phyloP scores from a whole-genome alignment of 169 alveolate genomes.

The Toxoplasma gondii region DNA sequence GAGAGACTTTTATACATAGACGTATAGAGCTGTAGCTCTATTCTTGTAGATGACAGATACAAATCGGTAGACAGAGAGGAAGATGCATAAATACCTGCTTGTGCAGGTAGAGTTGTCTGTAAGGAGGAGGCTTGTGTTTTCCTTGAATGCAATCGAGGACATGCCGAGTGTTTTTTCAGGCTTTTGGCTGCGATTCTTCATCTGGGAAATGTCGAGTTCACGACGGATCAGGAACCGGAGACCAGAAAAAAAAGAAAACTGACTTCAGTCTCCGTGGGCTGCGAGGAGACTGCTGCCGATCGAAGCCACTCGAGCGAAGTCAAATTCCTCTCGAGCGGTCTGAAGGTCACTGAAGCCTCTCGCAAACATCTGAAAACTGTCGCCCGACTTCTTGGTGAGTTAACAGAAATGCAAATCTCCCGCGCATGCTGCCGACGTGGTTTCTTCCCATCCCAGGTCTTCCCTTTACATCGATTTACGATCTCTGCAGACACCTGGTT shows the following conservation, averaged over 20 bases:
- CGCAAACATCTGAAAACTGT: neutral
- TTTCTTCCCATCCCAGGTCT: too few species aligned
- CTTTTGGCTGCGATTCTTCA: slow-evolving; percentile 20
- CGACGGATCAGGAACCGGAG: neutral
- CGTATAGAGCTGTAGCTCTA: too few species aligned
- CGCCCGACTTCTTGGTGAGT: neutral
- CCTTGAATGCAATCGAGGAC: too few species aligned
- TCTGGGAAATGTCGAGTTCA: slow-evolving; percentile 3
- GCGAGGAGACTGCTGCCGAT: neutral
- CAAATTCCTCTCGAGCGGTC: neutral
- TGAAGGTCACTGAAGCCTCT: neutral
- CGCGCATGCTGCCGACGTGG: neutral
- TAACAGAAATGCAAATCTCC: neutral
- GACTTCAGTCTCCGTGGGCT: neutral
- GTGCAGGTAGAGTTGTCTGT: too few species aligned
- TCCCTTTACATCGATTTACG: too few species aligned
- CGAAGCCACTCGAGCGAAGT: neutral
- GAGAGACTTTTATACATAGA: too few species aligned
- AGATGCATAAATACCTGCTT: too few species aligned
- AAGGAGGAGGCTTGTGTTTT: too few species aligned
- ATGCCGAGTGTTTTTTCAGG: too few species aligned
- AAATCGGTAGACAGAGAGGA: too few species aligned
- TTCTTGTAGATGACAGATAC: too few species aligned
- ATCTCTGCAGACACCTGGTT: too few species aligned
- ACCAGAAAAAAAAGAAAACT: neutral